Conservation (phyloP, 164 flowering plant genomes). For the Protea cynaroides region DNA sequence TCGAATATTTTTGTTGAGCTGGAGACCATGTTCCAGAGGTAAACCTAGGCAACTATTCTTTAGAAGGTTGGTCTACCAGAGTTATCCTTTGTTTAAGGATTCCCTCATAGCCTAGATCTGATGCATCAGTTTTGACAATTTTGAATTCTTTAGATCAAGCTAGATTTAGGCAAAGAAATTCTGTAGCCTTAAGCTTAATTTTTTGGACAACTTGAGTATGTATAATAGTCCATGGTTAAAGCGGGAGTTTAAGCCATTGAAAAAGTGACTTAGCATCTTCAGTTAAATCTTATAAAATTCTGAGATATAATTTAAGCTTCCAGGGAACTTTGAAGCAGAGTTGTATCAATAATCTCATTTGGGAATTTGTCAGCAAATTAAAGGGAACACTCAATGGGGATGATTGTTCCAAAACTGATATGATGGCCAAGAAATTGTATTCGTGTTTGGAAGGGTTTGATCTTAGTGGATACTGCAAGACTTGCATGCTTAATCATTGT, state of each 20-base stretch:
- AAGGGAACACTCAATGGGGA: too few species aligned
- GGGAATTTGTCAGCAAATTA: too few species aligned
- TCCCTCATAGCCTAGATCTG: conserved; percentile 5
- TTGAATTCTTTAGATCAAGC: background rate
- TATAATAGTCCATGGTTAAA: background rate
- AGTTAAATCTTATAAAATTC: background rate
- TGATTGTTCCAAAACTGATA: too few species aligned
- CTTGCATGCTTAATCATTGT: too few species aligned
- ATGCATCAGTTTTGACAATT: conserved; percentile 6
- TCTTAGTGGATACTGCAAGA: too few species aligned
- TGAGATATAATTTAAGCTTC: background rate
- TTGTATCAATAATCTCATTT: background rate
- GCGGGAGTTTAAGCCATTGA: background rate
- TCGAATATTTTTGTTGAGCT: background rate
- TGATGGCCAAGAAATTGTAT: too few species aligned
- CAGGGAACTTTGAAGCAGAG: background rate
- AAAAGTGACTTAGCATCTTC: background rate
- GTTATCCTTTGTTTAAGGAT: background rate
- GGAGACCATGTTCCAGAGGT: background rate
- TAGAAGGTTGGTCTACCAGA: too few species aligned
- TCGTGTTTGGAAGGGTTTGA: too few species aligned
- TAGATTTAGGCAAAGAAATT: background rate
- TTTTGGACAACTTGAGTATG: background rate
- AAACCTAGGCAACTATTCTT: background rate
- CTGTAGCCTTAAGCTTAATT: background rate